Percentiles rank a stretch among this genome's conserved stretches.
phyloP scores from a whole-genome alignment of 768 basidiomycete genomes.

The Podaxis mareebaensis region DNA sequence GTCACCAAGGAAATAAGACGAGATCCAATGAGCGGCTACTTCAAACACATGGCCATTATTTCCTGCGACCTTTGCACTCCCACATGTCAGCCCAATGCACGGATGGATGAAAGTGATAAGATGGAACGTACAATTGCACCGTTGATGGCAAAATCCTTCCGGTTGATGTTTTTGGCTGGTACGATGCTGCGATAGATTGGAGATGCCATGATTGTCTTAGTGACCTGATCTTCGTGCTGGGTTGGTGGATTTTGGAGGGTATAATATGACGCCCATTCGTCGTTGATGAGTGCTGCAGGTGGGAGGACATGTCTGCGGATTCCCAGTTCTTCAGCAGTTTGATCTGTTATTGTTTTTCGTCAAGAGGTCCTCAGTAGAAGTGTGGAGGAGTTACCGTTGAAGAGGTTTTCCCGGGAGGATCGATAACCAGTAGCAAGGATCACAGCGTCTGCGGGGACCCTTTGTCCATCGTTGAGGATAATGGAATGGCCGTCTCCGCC shows the following conservation, averaged over 20 bases:
- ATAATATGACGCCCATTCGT: slow-evolving; percentile 9
- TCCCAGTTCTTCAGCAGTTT: slow-evolving; percentile 50
- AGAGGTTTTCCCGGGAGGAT: too few relatives aligned
- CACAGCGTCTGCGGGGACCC: too few relatives aligned
- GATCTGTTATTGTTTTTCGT: slow-evolving; percentile 36
- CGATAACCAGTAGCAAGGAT: too few relatives aligned
- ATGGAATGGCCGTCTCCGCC: too few relatives aligned
- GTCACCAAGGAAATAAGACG: slow-evolving; percentile 60
- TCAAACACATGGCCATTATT: slow-evolving; percentile 59
- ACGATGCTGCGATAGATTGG: slow-evolving; percentile 63
- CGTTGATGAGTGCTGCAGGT: neutral
- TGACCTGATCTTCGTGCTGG: neutral
- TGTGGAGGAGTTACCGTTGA: neutral
- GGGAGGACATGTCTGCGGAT: slow-evolving; percentile 39
- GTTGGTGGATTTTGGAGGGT: neutral
- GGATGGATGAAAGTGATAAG: neutral
- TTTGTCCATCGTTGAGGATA: too few relatives aligned
- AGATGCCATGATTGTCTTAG: neutral
- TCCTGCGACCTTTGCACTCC: slow-evolving; percentile 44
- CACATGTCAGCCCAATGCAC: too few relatives aligned
- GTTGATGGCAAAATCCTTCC: slow-evolving; percentile 62
- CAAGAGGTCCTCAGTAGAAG: too few relatives aligned
- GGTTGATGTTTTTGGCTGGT: slow-evolving; percentile 55
- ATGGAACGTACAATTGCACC: slow-evolving; percentile 55
- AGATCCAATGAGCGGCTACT: slow-evolving; percentile 63